Percentiles rank a stretch among this genome's conserved stretches.
Conservation (phyloP, 345 rosid genomes). For the Gynandropsis gynandra region DNA sequence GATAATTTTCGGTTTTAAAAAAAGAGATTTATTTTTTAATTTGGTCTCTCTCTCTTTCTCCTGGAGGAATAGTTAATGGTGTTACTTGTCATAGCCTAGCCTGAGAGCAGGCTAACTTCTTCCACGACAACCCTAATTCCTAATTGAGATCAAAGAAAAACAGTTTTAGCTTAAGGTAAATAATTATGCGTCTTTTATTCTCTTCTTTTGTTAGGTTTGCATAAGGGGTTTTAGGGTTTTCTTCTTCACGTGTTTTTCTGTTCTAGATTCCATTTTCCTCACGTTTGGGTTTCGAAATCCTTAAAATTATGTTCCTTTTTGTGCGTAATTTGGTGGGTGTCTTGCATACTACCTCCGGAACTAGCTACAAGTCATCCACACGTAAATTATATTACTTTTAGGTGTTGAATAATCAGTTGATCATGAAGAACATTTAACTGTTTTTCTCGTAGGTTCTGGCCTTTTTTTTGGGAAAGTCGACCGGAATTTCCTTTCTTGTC, state of each 20-base stretch:
- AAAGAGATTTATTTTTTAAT: too few relatives aligned
- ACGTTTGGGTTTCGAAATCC: constrained; percentile 15
- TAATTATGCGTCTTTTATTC: constrained; percentile 10
- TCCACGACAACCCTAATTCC: constrained; percentile 22
- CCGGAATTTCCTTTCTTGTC: too few relatives aligned
- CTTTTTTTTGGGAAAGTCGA: too few relatives aligned
- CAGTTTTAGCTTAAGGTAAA: constrained; percentile 23
- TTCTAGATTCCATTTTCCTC: background rate
- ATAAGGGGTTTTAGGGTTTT: constrained; percentile 25
- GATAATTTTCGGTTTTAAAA: too few relatives aligned
- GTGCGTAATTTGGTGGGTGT: constrained; percentile 1
- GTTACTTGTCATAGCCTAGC: too few relatives aligned
- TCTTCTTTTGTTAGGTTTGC: constrained; percentile 12
- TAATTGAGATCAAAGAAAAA: constrained; percentile 16
- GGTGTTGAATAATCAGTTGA: background rate
- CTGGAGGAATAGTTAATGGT: too few relatives aligned
- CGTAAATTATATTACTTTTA: background rate
- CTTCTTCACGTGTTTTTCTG: constrained; percentile 18
- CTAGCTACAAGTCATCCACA: background rate
- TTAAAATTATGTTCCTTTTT: constrained; percentile 14
- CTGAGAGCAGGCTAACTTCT: background rate
- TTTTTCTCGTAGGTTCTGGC: background rate
- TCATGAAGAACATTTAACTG: constrained; percentile 15
- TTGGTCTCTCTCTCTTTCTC: too few relatives aligned
- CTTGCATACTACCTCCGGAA: background rate